These are phyloP conservation scores for Erigeron philadelphicus DNA, from an alignment of 140 eudicot genomes.

Conservation along the genomic window DNA sequence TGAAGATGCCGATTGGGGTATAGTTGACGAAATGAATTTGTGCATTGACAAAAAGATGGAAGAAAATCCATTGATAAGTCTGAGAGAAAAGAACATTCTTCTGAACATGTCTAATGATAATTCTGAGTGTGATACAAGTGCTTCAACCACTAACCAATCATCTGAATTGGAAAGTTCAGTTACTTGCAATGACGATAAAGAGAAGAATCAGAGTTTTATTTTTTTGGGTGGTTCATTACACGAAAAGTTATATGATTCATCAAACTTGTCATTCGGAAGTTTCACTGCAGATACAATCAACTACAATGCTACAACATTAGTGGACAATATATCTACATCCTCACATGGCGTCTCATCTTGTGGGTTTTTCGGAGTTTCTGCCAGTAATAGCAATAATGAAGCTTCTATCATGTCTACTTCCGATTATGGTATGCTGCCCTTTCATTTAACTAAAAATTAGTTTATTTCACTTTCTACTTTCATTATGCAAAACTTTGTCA, in stretches of 20 bases:
- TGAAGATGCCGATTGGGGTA: slow-evolving; percentile 29
- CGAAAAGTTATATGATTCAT: slow-evolving; percentile 13
- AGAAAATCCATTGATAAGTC: slow-evolving; percentile 15
- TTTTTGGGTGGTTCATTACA: slow-evolving; percentile 25
- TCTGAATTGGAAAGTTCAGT: slow-evolving; percentile 21
- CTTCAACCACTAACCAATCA: slow-evolving; percentile 20
- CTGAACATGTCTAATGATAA: slow-evolving; percentile 18
- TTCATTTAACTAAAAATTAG: neutral
- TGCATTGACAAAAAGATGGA: slow-evolving; percentile 7
- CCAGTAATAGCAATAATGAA: slow-evolving; percentile 20
- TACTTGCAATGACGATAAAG: slow-evolving; percentile 28
- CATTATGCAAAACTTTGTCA: neutral
- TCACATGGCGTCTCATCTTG: slow-evolving; percentile 16
- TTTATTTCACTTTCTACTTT: slow-evolving; percentile 7
- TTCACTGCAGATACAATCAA: slow-evolving; percentile 2
- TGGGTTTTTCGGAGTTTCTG: slow-evolving; percentile 20
- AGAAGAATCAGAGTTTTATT: slow-evolving; percentile 16
- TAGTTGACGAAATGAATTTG: slow-evolving; percentile 14
- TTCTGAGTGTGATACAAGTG: slow-evolving; percentile 23
- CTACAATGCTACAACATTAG: slow-evolving; percentile 12
- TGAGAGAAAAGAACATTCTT: slow-evolving; percentile 22
- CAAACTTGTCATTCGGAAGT: slow-evolving; percentile 12
- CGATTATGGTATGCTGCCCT: slow-evolving; percentile 31
- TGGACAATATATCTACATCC: slow-evolving; percentile 14
- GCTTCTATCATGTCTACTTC: slow-evolving; percentile 2